Conservation (phyloP, 2,329 filamentous ascomycete genomes). For the Neofusicoccum sp. region DNA sequence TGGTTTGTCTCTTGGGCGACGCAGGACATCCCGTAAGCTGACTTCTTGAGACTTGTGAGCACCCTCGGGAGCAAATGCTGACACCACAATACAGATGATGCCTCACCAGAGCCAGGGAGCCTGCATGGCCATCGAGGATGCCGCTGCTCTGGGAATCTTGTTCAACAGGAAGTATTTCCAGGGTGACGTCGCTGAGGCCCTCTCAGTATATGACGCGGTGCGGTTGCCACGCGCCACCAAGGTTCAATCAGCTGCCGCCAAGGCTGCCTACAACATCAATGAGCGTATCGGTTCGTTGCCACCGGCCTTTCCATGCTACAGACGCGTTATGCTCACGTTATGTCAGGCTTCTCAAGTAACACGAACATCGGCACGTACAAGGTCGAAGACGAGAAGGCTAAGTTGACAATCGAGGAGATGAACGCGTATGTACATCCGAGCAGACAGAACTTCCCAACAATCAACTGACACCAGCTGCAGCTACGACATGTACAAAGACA, state of each 20-base stretch:
- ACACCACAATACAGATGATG: conserved; percentile 50
- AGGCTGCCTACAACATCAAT: conserved; percentile 40
- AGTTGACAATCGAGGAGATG: conserved; percentile 69
- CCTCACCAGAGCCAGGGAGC: conserved; percentile 68
- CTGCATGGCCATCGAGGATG: conserved; percentile 68
- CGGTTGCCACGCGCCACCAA: conserved; percentile 38
- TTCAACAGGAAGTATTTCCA: conserved; percentile 51
- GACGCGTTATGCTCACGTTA: not conserved
- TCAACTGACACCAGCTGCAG: not conserved
- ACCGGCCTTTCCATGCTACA: not conserved
- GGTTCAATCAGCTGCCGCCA: conserved; percentile 38
- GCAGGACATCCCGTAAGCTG: conserved; percentile 41
- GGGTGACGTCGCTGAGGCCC: conserved; percentile 32
- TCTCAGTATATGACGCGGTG: conserved; percentile 37
- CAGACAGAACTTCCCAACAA: too few relatives aligned
- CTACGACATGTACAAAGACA: conserved; percentile 15
- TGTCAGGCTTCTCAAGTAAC: conserved; percentile 57
- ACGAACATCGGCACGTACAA: conserved; percentile 57
- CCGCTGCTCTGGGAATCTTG: conserved; percentile 60
- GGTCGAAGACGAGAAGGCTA: conserved; percentile 60
- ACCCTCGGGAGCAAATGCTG: too few relatives aligned
- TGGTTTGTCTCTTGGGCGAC: conserved; percentile 61
- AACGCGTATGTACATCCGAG: conserved; percentile 50
- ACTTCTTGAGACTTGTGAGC: too few relatives aligned
- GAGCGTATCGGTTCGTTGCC: conserved; percentile 42